Conservation (phyloP, 345 rosid genomes). For the Ceriops tagal region DNA sequence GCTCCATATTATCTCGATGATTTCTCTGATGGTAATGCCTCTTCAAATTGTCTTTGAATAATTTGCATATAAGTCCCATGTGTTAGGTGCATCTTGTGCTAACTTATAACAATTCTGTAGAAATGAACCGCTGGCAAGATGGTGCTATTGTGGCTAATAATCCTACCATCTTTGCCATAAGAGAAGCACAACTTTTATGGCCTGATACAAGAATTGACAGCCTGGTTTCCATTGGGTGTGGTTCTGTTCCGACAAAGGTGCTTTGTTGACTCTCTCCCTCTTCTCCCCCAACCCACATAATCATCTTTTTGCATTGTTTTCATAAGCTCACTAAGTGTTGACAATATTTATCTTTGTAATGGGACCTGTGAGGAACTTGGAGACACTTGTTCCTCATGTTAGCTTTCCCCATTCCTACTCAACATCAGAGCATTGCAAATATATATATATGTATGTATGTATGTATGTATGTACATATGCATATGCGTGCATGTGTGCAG, state of each 20-base stretch:
- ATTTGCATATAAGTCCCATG: background rate
- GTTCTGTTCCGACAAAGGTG: constrained; percentile 98
- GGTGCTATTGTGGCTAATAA: constrained; percentile 98
- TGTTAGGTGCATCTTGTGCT: background rate
- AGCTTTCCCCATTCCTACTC: too few species aligned
- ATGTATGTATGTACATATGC: too few species aligned
- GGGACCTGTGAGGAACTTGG: too few species aligned
- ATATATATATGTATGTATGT: too few species aligned
- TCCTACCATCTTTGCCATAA: constrained; percentile 84
- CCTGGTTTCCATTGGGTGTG: constrained; percentile 92
- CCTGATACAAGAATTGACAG: constrained; percentile 95
- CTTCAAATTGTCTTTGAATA: background rate
- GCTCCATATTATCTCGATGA: constrained; percentile 99
- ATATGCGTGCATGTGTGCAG: too few species aligned
- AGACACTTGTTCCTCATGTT: too few species aligned
- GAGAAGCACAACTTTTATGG: constrained; percentile 99
- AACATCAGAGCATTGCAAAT: too few species aligned
- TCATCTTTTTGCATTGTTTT: background rate
- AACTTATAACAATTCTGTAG: constrained; percentile 30
- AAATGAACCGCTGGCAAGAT: constrained; percentile 94
- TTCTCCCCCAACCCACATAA: too few species aligned
- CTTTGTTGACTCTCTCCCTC: constrained; percentile 2
- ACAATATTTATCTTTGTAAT: too few species aligned
- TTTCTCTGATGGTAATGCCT: constrained; percentile 71
- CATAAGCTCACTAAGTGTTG: background rate